Evolutionary conservation across 306 rosid species (phyloP).

Genomic region (Morella rubra): DNA sequence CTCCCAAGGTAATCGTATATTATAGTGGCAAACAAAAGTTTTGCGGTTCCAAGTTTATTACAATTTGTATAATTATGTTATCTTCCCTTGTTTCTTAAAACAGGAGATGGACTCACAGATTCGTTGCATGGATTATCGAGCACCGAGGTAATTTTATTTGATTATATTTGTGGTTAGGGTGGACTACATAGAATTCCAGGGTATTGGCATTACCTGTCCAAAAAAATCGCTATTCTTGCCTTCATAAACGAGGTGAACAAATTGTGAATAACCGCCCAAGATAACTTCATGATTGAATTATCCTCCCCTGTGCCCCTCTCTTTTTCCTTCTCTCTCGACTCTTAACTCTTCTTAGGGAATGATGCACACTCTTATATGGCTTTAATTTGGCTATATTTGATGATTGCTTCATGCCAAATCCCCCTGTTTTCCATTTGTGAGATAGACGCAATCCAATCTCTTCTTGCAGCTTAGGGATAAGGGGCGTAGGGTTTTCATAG

Average conservation of each 20-base stretch:
- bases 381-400: neutral
- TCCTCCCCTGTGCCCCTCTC: no score
- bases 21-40: neutral
- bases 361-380: neutral
- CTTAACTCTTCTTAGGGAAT: neutral
- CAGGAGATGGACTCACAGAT: conserved; percentile 93
- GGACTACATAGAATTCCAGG: neutral
- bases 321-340: no score
- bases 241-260: neutral
- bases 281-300: neutral
- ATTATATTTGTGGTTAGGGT: neutral
- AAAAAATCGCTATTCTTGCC: neutral
- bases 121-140: conserved; percentile 78
- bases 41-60: neutral
- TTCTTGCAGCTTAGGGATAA: neutral
- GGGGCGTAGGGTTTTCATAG: neutral
- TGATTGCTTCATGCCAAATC: neutral
- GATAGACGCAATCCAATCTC: neutral
- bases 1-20: neutral
- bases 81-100: conserved; percentile 25
- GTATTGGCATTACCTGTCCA: no score
- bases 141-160: conserved; percentile 54
- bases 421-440: neutral
- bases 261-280: neutral
- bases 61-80: neutral